Conservation (phyloP, 192 early-diverging fungal genomes). For the Oehlia diaphana region DNA sequence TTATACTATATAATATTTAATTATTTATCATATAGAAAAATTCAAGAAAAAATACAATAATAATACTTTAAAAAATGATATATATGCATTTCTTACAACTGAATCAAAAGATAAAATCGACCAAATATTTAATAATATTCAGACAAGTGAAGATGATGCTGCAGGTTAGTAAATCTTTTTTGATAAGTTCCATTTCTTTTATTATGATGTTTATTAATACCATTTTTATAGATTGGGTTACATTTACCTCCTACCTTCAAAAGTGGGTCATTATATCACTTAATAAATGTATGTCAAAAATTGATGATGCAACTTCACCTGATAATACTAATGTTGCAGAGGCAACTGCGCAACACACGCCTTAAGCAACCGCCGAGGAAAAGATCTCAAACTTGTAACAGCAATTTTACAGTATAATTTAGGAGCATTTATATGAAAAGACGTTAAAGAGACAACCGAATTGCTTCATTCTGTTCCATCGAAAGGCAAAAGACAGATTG, state of each 20-base stretch:
- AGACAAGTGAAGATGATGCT: background rate
- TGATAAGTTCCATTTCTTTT: no score
- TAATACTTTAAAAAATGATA: background rate
- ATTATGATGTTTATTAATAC: no score
- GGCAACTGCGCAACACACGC: background rate
- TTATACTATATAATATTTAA: background rate
- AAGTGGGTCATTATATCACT: background rate
- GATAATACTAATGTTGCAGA: slow-evolving; percentile 3
- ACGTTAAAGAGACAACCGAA: no score
- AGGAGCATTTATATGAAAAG: no score
- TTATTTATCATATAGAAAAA: background rate
- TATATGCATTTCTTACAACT: background rate
- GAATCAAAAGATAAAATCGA: background rate
- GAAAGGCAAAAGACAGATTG: no score
- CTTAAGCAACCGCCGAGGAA: background rate
- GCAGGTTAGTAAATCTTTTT: no score
- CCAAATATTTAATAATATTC: background rate
- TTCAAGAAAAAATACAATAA: background rate
- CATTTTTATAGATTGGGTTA: background rate
- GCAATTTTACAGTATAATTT: no score
- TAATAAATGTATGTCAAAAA: background rate
- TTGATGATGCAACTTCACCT: background rate
- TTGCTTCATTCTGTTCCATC: no score
- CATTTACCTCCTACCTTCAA: background rate
- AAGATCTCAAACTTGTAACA: no score